Conservation (phyloP, 768 basidiomycete species). For the Candolleomyces aberdarensis region DNA sequence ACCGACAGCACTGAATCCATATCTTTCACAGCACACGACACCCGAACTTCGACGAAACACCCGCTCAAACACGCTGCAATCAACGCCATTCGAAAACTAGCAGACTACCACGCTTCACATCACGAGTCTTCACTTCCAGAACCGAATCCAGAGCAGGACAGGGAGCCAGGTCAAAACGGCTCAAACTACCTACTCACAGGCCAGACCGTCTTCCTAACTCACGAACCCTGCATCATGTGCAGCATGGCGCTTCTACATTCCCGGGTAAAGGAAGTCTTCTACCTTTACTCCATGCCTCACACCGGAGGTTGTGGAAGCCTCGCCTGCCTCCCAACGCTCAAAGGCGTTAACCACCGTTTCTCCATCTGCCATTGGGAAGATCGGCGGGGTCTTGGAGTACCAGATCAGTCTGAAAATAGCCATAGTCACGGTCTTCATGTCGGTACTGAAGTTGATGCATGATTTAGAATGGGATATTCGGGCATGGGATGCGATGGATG, state of each 20-base stretch:
- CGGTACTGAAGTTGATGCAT: constrained; percentile 38
- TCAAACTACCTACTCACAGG: constrained; percentile 87
- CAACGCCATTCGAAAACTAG: constrained; percentile 68
- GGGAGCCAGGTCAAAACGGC: constrained; percentile 46
- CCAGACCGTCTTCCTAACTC: constrained; percentile 81
- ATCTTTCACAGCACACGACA: constrained; percentile 60
- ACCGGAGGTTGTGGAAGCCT: constrained; percentile 87
- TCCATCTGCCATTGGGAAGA: constrained; percentile 65
- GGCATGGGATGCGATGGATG: neutral
- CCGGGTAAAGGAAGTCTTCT: constrained; percentile 84
- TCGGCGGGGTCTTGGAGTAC: neutral
- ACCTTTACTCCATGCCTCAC: constrained; percentile 63
- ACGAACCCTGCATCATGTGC: constrained; percentile 98
- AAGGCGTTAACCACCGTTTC: constrained; percentile 89
- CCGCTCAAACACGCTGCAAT: constrained; percentile 85
- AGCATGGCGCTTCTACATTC: constrained; percentile 95
- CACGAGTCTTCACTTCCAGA: neutral
- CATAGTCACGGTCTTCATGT: constrained; percentile 17
- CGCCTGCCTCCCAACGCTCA: constrained; percentile 73
- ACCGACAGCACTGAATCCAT: constrained; percentile 13
- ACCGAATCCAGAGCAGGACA: neutral
- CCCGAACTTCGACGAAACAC: constrained; percentile 61
- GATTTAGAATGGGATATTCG: constrained; percentile 6
- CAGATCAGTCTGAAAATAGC: constrained; percentile 7
- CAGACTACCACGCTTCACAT: constrained; percentile 47